Evolutionary conservation across 176 grass and related monocot genomes (phyloP), one percentile per base, ranked within the genome.

Genomic region (Bromus sterilis): DNA sequence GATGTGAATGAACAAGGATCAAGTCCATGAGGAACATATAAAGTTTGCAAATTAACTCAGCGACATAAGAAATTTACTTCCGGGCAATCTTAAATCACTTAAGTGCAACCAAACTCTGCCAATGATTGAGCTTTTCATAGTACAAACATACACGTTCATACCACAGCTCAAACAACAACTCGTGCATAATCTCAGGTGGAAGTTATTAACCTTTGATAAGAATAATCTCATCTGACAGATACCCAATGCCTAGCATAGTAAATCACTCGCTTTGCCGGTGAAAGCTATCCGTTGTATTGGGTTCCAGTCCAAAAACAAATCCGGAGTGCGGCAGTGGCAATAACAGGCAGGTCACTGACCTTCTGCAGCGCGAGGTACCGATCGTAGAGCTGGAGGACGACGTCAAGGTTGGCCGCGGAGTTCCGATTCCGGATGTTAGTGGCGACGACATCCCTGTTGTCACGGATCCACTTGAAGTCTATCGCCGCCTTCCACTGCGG

Each of bases 401-500:
- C 84, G 41, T 91, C 90, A 33, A 98, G 84, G 82, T 98, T 91
- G 29, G 92, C 92, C 42, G 53, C 69, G 4, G 92, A 95, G 26
- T 95, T 98, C 76, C 90, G 81, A 48, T 56, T 78, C 16, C 46
- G 82, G 42, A 98, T 95, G 43, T 98, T 98, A 56, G 80, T 77
- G 0, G 90, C 84, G 5, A 95, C 89, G 8, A 76, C 73, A 23
- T 93, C 90, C 87, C 78, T 86, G 79, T 98, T 98, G 11, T 98
- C 95, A 72, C 92, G 86, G 79, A 95, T 98, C 95, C 90, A 98
- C 80, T 98, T 98, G 95, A 98, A 98, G 75, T 98, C 95, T 67
- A 98, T 93, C 53, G 95, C 86, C 8, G 95, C 90, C 82, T 88
- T 98, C 95, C 95, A 98, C 51, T 89, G 90, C 71, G 86, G 88